Conservation (phyloP, 176 grass and related monocot species). For the Alloteropsis semialata region DNA sequence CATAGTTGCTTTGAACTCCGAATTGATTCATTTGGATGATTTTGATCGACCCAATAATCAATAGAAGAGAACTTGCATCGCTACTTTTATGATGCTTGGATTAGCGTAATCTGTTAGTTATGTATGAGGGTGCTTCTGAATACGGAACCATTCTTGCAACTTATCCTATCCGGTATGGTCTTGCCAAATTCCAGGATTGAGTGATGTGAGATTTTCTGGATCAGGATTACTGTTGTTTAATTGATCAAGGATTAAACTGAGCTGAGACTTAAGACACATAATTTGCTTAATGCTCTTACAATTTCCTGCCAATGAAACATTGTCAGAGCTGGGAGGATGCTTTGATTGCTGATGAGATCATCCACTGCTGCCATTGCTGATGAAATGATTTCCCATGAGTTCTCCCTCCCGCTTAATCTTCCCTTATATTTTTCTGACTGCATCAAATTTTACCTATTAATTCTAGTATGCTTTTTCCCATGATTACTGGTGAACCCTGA, state of each 20-base stretch:
- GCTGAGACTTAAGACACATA: too few species aligned
- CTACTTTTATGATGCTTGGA: slow-evolving; percentile 7
- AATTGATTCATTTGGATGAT: neutral
- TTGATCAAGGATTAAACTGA: too few species aligned
- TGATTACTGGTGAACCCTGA: neutral
- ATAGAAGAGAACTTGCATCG: neutral
- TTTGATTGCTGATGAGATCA: slow-evolving; percentile 14
- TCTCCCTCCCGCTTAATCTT: neutral
- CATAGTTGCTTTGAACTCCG: neutral
- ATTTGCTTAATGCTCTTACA: neutral
- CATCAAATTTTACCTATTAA: neutral
- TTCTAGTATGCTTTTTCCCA: too few species aligned
- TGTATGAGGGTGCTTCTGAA: neutral
- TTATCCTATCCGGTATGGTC: neutral
- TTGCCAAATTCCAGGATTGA: neutral
- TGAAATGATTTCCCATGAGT: slow-evolving; percentile 26
- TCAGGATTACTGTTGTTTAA: neutral
- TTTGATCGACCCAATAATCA: neutral
- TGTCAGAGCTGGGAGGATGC: neutral
- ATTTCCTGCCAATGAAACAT: neutral
- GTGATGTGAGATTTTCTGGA: neutral
- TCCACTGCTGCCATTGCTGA: neutral
- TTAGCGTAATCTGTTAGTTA: neutral
- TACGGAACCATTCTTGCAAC: neutral
- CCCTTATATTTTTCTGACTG: neutral